Evolutionary conservation across 176 grass and related monocot species (phyloP), one percentile per base, ranked within the genome.

Genomic region (Rhynchospora pubera): DNA sequence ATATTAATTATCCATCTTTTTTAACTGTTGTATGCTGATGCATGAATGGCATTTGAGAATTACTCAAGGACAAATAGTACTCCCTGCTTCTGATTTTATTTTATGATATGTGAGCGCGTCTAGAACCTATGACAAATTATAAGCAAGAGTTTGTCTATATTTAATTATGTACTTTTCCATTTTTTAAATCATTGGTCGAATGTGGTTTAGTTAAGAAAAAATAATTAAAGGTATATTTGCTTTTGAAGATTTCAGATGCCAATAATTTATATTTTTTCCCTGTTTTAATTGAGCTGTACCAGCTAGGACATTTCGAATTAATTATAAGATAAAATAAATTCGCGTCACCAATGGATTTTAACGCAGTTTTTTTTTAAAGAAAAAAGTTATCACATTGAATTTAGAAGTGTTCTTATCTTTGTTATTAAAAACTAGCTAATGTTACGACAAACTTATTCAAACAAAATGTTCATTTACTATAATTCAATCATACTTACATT

Each of bases 281-380:
- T 13, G 50, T 16, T 63, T 63, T 81, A 50, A 64, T 81, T 65
- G 45, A 81, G 79, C 58, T 81, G 79, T 81, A 81, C 34, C 79
- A 81, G 79, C 79, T 81, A 65, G 6, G 61, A 65, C 47, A 81
- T 16, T n/a, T 79, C 55, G 12, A 23, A 61, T 59, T 79, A 12
- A 79, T 79, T 34, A 79, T 50, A 79, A 60, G 52, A 42, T 0
- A 19, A 62, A 43, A 61, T 79, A 79, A 14, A 5, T 74, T 24
- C 7, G 28, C 42, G 16, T 67, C 15, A 18, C 65, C 65, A 42
- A 7, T 52, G 52, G 46, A 46, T 75, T 46, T 75, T 75, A 53
- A 14, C 65, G 42, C 65, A 18, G 15, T 15, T 15, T 43, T 67
- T 42, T 43, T 67, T n/a, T n/a, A n/a, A 28, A 15, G 9, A 18